Evolutionary conservation across 441 rosid genomes (phyloP), one percentile per base, ranked within the genome.

Genomic region (Cnidoscolus chayamansa): DNA sequence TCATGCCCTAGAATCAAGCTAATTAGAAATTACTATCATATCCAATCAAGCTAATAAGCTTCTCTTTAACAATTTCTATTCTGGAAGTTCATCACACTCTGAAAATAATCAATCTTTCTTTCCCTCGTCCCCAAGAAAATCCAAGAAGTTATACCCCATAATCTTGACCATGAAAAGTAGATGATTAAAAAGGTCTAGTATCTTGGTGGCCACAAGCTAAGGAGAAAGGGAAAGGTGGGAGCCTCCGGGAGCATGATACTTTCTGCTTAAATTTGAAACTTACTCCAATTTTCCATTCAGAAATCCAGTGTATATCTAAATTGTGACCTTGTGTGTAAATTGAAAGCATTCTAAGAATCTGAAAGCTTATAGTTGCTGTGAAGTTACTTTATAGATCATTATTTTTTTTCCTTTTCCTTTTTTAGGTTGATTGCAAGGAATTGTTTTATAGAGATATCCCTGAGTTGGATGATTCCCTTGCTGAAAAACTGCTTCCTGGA

Each of bases 341-440:
- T 45, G 45, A 56, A n/a, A 17, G 43, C 30, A 7, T 8, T 43
- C 16, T 40, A 55, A 11, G 43, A 13, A 19, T 15, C 0, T 20
- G 7, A 40, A 51, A 10, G 32, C 49, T 31, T 32, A 6, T 43
- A 54, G 20, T 16, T 32, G n/a, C 45, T 65, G 31, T 35, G 12
- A 30, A 15, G 53, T 50, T 17, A 68, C 35, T 53, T 48, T 56
- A 7, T 4, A 2, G 5, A 55, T 11, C 4, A 35, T 54, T 47
- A 13, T 81, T 2, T 9, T 32, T 57, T 51, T 62, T 25, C 25
- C 8, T 37, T 60, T 74, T 68, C 67, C 62, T 53, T 3, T 76
- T 76, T 56, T 74, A 92, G 97, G 98, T 90, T 17, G 87, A 88
- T 66, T 90, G 94, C 78, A 89, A 87, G 79, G 97, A 94, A 82